Conservation (phyloP, 2,329 filamentous ascomycete genomes). For the Epichloe sylvatica region DNA sequence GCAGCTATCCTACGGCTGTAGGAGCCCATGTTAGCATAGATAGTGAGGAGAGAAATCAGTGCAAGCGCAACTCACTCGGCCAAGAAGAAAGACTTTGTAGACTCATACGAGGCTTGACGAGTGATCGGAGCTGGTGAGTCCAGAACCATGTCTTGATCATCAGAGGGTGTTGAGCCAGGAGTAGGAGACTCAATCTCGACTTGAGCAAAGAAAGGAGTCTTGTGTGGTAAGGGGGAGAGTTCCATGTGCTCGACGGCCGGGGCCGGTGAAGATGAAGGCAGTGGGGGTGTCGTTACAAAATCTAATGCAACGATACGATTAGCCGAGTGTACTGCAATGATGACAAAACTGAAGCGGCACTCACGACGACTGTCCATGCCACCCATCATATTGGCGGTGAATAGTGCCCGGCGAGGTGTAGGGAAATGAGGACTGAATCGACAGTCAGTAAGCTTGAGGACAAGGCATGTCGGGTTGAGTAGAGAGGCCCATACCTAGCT, state of each 20-base stretch:
- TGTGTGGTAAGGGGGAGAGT: conserved; percentile 84
- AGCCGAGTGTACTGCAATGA: not conserved
- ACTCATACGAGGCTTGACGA: conserved; percentile 34
- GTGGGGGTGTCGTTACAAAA: conserved; percentile 68
- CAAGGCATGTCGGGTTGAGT: not conserved
- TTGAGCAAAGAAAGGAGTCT: conserved; percentile 52
- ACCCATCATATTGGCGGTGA: conserved; percentile 25
- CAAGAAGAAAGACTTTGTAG: conserved; percentile 31
- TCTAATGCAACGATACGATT: conserved; percentile 30
- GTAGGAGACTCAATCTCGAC: conserved; percentile 61
- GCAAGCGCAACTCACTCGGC: conserved; percentile 35
- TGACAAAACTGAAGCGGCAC: not conserved
- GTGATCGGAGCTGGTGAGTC: conserved; percentile 41
- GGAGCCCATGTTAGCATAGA: conserved; percentile 12
- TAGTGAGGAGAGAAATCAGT: conserved; percentile 8
- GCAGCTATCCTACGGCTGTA: conserved; percentile 51
- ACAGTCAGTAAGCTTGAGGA: not conserved
- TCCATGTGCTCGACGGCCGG: conserved; percentile 70
- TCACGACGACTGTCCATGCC: conserved; percentile 22
- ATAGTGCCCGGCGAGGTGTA: conserved; percentile 27
- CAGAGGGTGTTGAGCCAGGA: conserved; percentile 36
- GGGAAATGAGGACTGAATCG: conserved; percentile 25
- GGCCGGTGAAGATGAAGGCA: conserved; percentile 69
- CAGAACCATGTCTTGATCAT: conserved; percentile 33
- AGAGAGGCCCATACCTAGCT: conserved; percentile 50